Evolutionary conservation across 805 yeast genomes (phyloP).

Genomic region (Candida jianshihensis): DNA sequence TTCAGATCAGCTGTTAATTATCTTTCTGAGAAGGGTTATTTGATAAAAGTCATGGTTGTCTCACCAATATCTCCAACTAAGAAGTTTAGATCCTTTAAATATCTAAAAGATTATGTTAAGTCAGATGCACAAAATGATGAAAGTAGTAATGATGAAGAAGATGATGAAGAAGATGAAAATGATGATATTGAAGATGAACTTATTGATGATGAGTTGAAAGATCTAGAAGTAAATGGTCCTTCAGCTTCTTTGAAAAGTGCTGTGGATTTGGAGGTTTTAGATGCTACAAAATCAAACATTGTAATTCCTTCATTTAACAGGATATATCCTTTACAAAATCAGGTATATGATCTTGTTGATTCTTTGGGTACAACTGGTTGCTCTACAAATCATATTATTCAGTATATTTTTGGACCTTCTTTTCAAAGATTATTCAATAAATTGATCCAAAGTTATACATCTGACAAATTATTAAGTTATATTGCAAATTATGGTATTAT

Average conservation of each 20-base stretch:
- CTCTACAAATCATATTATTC: slow-evolving; percentile 49
- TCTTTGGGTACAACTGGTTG: slow-evolving; percentile 42
- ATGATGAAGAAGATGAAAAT: slow-evolving; percentile 23
- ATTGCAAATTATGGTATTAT: slow-evolving; percentile 36
- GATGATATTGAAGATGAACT: slow-evolving; percentile 26
- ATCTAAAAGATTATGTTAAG: slow-evolving; percentile 32
- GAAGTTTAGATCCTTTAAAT: slow-evolving; percentile 41
- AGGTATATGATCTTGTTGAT: slow-evolving; percentile 45
- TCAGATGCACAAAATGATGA: slow-evolving; percentile 24
- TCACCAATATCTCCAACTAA: slow-evolving; percentile 39
- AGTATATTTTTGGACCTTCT: slow-evolving; percentile 44
- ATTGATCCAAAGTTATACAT: slow-evolving; percentile 39
- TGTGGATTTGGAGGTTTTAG: slow-evolving; percentile 13
- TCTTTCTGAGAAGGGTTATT: slow-evolving; percentile 36
- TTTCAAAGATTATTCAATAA: slow-evolving; percentile 47
- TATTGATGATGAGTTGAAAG: slow-evolving; percentile 22
- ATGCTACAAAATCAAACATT: slow-evolving; percentile 6
- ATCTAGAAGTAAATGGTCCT: slow-evolving; percentile 17
- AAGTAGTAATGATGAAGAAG: slow-evolving; percentile 25
- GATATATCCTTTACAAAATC: slow-evolving; percentile 59
- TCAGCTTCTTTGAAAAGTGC: slow-evolving; percentile 11
- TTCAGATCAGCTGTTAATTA: slow-evolving; percentile 42
- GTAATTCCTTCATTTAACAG: slow-evolving; percentile 33
- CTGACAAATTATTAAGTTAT: slow-evolving; percentile 26
- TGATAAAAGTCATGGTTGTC: slow-evolving; percentile 46